A percentile compares a stretch with the other conserved stretches of the same genome.
Evolutionary conservation across 176 grass and related monocot genomes (phyloP).

Genomic region (Saccharum officinarum): DNA sequence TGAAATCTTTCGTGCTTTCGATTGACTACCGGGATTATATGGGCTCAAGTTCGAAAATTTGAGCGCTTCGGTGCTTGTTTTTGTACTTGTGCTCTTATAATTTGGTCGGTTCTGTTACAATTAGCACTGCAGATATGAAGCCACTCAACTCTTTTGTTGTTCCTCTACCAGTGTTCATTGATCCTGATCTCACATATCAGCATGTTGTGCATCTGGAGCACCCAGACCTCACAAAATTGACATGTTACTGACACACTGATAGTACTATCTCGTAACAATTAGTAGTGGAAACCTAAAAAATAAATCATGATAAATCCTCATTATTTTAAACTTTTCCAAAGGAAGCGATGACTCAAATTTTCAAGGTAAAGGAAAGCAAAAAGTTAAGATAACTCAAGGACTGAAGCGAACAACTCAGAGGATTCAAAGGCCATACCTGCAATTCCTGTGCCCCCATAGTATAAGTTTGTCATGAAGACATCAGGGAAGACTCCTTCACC

Average conservation of each 20-base stretch:
- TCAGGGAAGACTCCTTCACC: conserved; percentile 90
- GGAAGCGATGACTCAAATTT: background rate
- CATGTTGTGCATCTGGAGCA: conserved; percentile 1
- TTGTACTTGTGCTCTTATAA: no score
- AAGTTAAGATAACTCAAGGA: background rate
- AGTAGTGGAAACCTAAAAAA: background rate
- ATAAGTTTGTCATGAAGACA: conserved; percentile 94
- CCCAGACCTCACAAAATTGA: conserved; percentile 1
- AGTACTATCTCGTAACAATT: background rate
- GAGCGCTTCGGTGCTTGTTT: no score
- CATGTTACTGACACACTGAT: conserved; percentile 3
- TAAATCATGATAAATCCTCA: background rate
- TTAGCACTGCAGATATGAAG: background rate
- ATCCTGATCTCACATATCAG: conserved; percentile 9
- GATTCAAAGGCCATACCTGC: conserved; percentile 47
- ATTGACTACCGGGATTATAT: no score
- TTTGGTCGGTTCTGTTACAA: no score
- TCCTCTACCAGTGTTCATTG: background rate
- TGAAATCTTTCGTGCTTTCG: no score
- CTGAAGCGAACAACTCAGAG: conserved; percentile 9
- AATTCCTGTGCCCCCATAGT: conserved; percentile 91
- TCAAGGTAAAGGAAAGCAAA: conserved; percentile 23
- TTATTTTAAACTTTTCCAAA: background rate
- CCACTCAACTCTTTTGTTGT: background rate
- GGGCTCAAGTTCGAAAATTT: no score